Evolutionary conservation across 371 early-diverging fungal genomes (phyloP).

Genomic region (Actinomortierella wolfii): DNA sequence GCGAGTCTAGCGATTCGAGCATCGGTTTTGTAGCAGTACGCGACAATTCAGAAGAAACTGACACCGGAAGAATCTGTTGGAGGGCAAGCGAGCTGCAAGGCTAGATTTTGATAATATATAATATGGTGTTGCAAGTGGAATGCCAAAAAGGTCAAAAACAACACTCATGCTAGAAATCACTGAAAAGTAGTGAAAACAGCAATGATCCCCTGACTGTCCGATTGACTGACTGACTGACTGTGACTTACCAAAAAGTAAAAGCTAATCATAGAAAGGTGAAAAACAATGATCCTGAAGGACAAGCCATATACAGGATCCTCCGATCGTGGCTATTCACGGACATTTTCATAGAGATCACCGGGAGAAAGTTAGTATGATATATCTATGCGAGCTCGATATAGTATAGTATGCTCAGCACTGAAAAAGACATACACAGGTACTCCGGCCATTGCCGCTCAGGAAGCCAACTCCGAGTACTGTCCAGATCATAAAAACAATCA

Average conservation of each 20-base stretch:
- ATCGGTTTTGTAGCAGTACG: constrained; percentile 43
- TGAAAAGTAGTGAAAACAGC: background rate
- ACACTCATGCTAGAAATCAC: no score
- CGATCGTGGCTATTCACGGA: constrained; percentile 6
- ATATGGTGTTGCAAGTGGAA: background rate
- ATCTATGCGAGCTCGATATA: no score
- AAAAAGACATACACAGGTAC: background rate
- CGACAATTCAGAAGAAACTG: constrained; percentile 19
- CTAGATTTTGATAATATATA: no score
- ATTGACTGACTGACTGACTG: no score
- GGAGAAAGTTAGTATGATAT: background rate
- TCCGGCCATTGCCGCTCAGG: constrained; percentile 14
- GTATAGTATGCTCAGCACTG: no score
- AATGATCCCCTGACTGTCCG: background rate
- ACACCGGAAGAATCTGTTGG: constrained; percentile 11
- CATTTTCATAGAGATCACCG: no score
- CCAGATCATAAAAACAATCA: constrained; percentile 38
- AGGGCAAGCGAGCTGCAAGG: constrained; percentile 27
- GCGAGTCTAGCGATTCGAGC: constrained; percentile 33
- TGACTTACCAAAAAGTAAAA: constrained; percentile 40
- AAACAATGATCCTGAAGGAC: constrained; percentile 35
- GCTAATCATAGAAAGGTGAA: constrained; percentile 23
- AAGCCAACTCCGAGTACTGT: constrained; percentile 39
- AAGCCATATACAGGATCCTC: constrained; percentile 25
- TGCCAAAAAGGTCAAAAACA: no score